These are phyloP conservation scores for Luffa aegyptiaca DNA, from an alignment of 306 rosid genomes.

Conservation along the genomic window DNA sequence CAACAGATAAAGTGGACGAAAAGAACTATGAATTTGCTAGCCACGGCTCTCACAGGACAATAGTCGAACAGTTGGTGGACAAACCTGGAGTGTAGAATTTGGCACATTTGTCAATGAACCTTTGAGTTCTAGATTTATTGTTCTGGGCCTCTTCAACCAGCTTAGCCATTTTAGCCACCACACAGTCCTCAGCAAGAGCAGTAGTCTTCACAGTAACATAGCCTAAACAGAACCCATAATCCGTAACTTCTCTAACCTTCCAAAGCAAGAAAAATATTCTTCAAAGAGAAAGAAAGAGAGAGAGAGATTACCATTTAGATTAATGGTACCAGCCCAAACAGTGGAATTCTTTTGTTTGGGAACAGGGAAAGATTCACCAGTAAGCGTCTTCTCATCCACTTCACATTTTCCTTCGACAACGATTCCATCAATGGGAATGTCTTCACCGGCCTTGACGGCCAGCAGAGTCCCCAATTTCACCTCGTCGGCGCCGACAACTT, in stretches of 20 bases:
- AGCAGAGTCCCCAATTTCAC: slow-evolving; percentile 57
- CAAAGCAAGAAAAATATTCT: not conserved
- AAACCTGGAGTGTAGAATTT: slow-evolving; percentile 87
- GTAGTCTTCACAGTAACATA: slow-evolving; percentile 80
- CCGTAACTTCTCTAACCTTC: not conserved
- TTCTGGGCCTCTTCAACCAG: slow-evolving; percentile 95
- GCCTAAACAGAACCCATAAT: slow-evolving; percentile 33
- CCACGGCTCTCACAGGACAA: not conserved
- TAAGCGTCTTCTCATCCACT: slow-evolving; percentile 79
- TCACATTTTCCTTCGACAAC: slow-evolving; percentile 71
- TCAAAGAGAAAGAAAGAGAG: not conserved
- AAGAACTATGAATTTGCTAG: not conserved
- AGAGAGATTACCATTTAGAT: slow-evolving; percentile 53
- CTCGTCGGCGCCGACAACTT: slow-evolving; percentile 62
- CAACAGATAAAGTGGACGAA: not conserved
- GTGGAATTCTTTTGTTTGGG: slow-evolving; percentile 62
- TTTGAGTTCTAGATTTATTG: slow-evolving; percentile 69
- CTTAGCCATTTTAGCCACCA: slow-evolving; percentile 90
- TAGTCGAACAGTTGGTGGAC: slow-evolving; percentile 3
- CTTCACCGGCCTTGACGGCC: slow-evolving; percentile 87
- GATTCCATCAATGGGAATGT: slow-evolving; percentile 80
- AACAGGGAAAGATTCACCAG: slow-evolving; percentile 89
- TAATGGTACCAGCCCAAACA: slow-evolving; percentile 93
- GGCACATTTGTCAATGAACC: slow-evolving; percentile 71
- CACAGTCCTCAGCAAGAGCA: slow-evolving; percentile 78